Evolutionary conservation across 441 rosid species (phyloP), one percentile per base, ranked within the genome.

Genomic region (Aquilaria agallochum): DNA sequence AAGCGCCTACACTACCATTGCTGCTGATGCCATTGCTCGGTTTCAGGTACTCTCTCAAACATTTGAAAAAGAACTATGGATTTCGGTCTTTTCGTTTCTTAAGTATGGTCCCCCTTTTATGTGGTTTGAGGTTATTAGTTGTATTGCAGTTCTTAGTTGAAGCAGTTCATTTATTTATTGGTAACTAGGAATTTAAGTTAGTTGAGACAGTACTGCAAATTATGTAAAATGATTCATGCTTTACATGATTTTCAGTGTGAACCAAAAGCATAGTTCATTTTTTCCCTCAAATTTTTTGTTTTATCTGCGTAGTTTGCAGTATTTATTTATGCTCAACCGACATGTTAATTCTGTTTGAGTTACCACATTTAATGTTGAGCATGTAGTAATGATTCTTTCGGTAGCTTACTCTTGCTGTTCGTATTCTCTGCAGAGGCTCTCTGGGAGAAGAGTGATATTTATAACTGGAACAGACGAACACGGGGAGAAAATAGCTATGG

Each of bases 381-480:
- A 40, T 40, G 45, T 40, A 40, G 45, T 40, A 8, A 40, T 40
- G 45, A 7, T 40, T 40, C 45, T 10, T 40, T 1, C 6, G 10
- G 45, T 40, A 40, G 45, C 45, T 40, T 40, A 10, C 45, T 52
- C 36, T 53, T 56, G 32, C 58, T 47, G 65, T 10, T 48, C 14
- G 55, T 59, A 42, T 59, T 9, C 62, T 51, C 61, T 58, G 72
- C 85, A 94, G 99, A 86, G 99, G 77, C 95, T 91, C 56, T 72
- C 76, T 48, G 97, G 96, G 7, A 94, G 89, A 67, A 82, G 77
- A 62, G 99, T 94, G 68, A 78, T 87, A 68, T 82, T 94, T 52
- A 77, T 94, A 54, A 91, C 99, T 4, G 95, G 99, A 52, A 89
- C 99, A 0, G 99, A 94, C 68, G 97, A 94, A 60, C 97, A 94